Percentiles rank a stretch among this genome's conserved stretches.
phyloP scores from a whole-genome alignment of 192 early-diverging fungal species.

The Podila verticillata region DNA sequence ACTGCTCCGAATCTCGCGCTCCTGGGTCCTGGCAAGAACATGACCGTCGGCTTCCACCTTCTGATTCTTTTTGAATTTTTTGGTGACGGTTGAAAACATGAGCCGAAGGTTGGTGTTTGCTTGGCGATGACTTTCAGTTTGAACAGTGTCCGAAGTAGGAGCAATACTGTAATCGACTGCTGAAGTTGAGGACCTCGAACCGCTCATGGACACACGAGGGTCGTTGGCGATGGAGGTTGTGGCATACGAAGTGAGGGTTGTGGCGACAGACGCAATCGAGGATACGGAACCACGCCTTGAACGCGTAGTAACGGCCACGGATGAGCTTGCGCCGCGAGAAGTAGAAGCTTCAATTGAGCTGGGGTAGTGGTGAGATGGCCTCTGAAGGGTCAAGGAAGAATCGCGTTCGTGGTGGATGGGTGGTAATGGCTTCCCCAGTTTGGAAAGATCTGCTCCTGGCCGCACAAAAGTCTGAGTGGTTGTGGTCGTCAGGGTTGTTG shows the following conservation, averaged over 20 bases:
- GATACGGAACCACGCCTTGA: slow-evolving; percentile 47
- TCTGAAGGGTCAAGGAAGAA: slow-evolving; percentile 6
- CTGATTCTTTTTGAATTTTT: slow-evolving; percentile 57
- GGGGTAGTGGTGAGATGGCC: slow-evolving; percentile 9
- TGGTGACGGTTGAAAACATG: slow-evolving; percentile 60
- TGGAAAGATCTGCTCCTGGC: slow-evolving; percentile 41
- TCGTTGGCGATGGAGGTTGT: slow-evolving; percentile 38
- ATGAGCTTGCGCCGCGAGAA: slow-evolving; percentile 22
- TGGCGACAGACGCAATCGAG: slow-evolving; percentile 43
- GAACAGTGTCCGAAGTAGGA: slow-evolving; percentile 14
- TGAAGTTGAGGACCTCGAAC: neutral
- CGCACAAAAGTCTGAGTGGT: slow-evolving; percentile 43
- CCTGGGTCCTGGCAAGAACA: slow-evolving; percentile 31
- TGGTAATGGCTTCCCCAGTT: slow-evolving; percentile 41
- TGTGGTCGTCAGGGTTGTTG: slow-evolving; percentile 38
- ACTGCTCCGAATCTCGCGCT: slow-evolving; percentile 33
- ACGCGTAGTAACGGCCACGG: slow-evolving; percentile 33
- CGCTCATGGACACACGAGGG: slow-evolving; percentile 23
- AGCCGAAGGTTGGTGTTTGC: slow-evolving; percentile 53
- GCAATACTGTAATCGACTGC: neutral
- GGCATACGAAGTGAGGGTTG: slow-evolving; percentile 37
- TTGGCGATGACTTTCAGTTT: slow-evolving; percentile 23
- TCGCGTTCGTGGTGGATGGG: slow-evolving; percentile 22
- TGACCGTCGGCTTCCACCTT: slow-evolving; percentile 28
- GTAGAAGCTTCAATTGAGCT: slow-evolving; percentile 32